phyloP scores from a whole-genome alignment of 306 rosid species.

The Canavalia ensiformis region DNA sequence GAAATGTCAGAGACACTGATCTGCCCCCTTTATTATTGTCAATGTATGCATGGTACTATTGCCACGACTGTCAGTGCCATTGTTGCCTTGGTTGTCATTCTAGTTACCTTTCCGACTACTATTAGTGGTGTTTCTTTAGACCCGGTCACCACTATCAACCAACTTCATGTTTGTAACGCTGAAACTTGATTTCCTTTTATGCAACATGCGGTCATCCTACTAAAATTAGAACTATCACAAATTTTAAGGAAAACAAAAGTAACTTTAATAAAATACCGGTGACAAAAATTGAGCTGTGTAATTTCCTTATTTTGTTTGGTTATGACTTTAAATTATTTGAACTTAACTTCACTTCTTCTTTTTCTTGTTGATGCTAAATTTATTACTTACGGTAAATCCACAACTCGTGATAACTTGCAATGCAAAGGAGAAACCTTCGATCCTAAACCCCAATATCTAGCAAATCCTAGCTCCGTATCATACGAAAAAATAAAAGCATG shows the following conservation, averaged over 20 bases:
- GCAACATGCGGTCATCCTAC: no score
- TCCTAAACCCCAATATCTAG: not conserved
- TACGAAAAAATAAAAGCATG: not conserved
- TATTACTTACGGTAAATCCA: not conserved
- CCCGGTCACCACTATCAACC: not conserved
- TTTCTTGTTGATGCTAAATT: not conserved
- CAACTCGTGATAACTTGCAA: not conserved
- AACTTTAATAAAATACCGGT: not conserved
- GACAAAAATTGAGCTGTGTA: not conserved
- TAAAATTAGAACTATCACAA: no score
- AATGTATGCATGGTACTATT: not conserved
- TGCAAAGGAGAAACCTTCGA: not conserved
- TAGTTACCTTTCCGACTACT: not conserved
- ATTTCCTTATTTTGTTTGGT: not conserved
- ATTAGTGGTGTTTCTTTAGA: not conserved
- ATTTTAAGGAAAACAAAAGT: no score
- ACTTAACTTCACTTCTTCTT: not conserved
- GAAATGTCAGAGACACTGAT: constrained; percentile 8
- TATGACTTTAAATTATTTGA: not conserved
- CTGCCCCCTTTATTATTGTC: not conserved
- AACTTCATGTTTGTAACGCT: not conserved
- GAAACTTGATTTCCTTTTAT: not conserved
- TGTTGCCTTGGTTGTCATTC: not conserved
- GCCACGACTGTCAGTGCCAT: not conserved
- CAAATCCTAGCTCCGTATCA: no score